Evolutionary conservation across 768 basidiomycete species (phyloP).

Genomic region (Cubamyces lactineus): DNA sequence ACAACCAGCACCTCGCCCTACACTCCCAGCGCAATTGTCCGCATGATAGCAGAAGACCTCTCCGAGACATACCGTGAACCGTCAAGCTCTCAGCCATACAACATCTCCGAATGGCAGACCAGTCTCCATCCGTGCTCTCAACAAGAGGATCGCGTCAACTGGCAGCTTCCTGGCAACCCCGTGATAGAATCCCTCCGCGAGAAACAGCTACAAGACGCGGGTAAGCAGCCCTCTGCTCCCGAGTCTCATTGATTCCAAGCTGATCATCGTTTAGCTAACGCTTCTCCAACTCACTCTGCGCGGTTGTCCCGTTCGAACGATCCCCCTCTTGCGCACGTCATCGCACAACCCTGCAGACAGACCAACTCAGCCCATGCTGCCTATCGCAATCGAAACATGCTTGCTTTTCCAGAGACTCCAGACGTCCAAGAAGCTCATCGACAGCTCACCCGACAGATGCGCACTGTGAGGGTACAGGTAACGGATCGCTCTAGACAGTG

Average conservation of each 20-base stretch:
- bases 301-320: background rate
- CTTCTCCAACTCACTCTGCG: background rate
- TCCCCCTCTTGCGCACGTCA: background rate
- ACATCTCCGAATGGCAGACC: background rate
- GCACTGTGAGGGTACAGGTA: background rate
- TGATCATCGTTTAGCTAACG: background rate
- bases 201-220: background rate
- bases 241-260: background rate
- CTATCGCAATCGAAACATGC: background rate
- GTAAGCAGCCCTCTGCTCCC: background rate
- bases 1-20: background rate
- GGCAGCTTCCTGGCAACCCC: background rate
- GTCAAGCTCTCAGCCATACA: conserved; percentile 5
- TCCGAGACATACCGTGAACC: conserved; percentile 5
- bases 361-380: conserved; percentile 11
- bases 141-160: background rate
- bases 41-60: conserved; percentile 8
- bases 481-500: background rate
- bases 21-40: background rate
- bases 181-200: background rate
- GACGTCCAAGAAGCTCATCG: background rate
- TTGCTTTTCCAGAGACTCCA: background rate
- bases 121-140: background rate
- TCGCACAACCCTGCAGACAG: background rate
- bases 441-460: background rate